These are phyloP conservation scores for Ceratocystiopsis brevicomis DNA, from an alignment of 2,329 filamentous ascomycete genomes.

Conservation along the genomic window DNA sequence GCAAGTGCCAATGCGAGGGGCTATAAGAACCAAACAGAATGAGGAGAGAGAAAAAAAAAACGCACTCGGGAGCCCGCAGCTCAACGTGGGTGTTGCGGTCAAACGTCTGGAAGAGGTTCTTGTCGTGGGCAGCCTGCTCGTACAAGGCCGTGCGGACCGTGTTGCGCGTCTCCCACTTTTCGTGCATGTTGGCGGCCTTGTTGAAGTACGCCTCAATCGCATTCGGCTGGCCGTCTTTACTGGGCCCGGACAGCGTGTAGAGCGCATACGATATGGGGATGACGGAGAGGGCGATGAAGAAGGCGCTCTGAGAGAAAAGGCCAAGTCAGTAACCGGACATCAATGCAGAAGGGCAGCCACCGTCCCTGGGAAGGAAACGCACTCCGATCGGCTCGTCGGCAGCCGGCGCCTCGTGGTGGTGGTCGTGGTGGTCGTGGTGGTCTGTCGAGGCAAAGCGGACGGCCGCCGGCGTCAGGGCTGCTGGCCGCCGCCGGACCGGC, in stretches of 20 bases:
- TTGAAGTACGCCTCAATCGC: slow-evolving; percentile 26
- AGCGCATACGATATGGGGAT: slow-evolving; percentile 25
- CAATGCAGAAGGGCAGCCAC: no score
- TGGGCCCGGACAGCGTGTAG: slow-evolving; percentile 31
- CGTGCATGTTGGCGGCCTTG: slow-evolving; percentile 26
- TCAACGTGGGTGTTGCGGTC: slow-evolving; percentile 28
- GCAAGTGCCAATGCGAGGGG: slow-evolving; percentile 1
- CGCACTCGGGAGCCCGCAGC: slow-evolving; percentile 39
- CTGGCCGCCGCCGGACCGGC: slow-evolving; percentile 11
- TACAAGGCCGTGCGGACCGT: slow-evolving; percentile 29
- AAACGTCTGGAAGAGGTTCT: slow-evolving; percentile 31
- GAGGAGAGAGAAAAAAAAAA: slow-evolving; percentile 11
- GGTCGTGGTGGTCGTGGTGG: slow-evolving; percentile 5
- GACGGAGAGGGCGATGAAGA: slow-evolving; percentile 26
- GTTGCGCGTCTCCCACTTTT: slow-evolving; percentile 34
- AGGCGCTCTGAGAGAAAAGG: slow-evolving; percentile 21
- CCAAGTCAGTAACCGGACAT: background rate
- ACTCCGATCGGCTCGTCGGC: slow-evolving; percentile 36
- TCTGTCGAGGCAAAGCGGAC: slow-evolving; percentile 28
- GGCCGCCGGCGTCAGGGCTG: slow-evolving; percentile 5
- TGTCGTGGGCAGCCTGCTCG: slow-evolving; percentile 39
- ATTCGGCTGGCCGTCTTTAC: slow-evolving; percentile 30
- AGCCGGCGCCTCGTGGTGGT: slow-evolving; percentile 18
- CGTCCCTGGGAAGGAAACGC: slow-evolving; percentile 16
- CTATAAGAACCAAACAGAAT: background rate